Base-by-base conservation (phyloP, 768 basidiomycete species). In the Scleroderma bovista region DNA sequence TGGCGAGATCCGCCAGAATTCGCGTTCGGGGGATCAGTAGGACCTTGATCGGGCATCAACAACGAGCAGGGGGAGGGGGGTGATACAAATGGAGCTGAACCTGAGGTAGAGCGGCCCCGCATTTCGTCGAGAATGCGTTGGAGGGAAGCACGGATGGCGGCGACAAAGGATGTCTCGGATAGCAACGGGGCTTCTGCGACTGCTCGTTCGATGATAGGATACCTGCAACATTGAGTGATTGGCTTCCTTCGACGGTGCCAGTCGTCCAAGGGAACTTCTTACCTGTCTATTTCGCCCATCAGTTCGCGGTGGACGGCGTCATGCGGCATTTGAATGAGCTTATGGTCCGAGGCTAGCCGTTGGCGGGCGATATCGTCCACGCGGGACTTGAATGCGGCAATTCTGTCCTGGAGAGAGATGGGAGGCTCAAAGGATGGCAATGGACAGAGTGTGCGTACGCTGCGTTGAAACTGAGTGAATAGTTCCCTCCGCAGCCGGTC, bases 211-310 rank as follows among this genome's bases (percentile, higher is more conserved):
- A 86, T 74, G 23, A 84, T 68, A 16, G 84, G 83, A 63, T 80
- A 85, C 51, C 85, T 86, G 47, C 17, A 22, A 26, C 19, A 31
- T 32, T n/a, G n/a, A 19, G 41, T 22, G 23, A 6, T 44, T 31
- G 22, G 22, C 10, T 7, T 44, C 17, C 29, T n/a, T 7, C 13
- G 15, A 7, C 13, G 20, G 24, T 15, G 6, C n/a, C 13, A 24
- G 4, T 16, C n/a, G 23, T 29, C n/a, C 26, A 20, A 12, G 3
- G 33, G 46, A 45, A n/a, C n/a, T n/a, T n/a, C 60, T n/a, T 19
- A 81, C 86, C 85, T 76, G 64, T 86, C 83, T 24, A 88, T 70
- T 59, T 89, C 84, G 42, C 86, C 83, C 71, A 83, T 75, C 13
- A 89, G 66, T 55, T 87, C 86, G 50, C 75, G 69, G 54, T 79